Percentiles rank a stretch among this genome's conserved stretches.
These are phyloP conservation scores for Sordariomycetes sp. DNA, from an alignment of 2,329 filamentous ascomycete genomes.

Conservation along the genomic window DNA sequence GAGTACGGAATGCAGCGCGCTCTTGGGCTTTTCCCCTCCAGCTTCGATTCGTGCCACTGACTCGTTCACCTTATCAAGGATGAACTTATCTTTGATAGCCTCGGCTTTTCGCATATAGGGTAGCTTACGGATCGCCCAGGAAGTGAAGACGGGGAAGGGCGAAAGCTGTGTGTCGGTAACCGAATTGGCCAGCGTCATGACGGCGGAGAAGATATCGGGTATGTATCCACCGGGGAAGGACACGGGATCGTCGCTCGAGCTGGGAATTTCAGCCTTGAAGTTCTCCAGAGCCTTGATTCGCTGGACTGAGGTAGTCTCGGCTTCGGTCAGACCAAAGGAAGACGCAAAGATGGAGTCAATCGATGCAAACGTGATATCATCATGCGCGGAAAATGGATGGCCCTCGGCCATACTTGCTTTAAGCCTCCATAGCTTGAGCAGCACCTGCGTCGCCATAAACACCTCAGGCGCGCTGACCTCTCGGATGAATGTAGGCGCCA, in stretches of 20 bases:
- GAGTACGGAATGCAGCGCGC: slow-evolving; percentile 20
- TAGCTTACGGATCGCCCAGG: too few relatives aligned
- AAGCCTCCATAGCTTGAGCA: slow-evolving; percentile 22
- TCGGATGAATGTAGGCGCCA: slow-evolving; percentile 23
- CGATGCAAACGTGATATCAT: slow-evolving; percentile 17
- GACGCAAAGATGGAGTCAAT: slow-evolving; percentile 19
- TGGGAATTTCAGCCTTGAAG: slow-evolving; percentile 1
- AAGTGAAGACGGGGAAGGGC: too few relatives aligned
- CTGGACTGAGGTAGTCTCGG: slow-evolving; percentile 12
- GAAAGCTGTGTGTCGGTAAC: too few relatives aligned
- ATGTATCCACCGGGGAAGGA: slow-evolving; percentile 12
- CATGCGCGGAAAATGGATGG: slow-evolving; percentile 11
- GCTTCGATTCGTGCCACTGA: slow-evolving; percentile 10
- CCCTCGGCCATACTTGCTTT: slow-evolving; percentile 20
- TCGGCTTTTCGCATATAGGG: too few relatives aligned
- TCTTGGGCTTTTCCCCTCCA: slow-evolving; percentile 10
- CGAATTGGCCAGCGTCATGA: too few relatives aligned
- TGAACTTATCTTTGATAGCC: slow-evolving; percentile 18
- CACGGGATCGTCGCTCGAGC: slow-evolving; percentile 10
- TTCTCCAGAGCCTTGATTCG: slow-evolving; percentile 10
- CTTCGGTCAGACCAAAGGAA: slow-evolving; percentile 16
- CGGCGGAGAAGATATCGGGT: slow-evolving; percentile 14
- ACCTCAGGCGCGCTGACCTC: slow-evolving; percentile 21
- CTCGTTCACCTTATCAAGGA: slow-evolving; percentile 14
- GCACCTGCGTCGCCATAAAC: slow-evolving; percentile 16